Conservation (phyloP, 2,329 filamentous ascomycete species). For the Penicillium sclerotigenum region DNA sequence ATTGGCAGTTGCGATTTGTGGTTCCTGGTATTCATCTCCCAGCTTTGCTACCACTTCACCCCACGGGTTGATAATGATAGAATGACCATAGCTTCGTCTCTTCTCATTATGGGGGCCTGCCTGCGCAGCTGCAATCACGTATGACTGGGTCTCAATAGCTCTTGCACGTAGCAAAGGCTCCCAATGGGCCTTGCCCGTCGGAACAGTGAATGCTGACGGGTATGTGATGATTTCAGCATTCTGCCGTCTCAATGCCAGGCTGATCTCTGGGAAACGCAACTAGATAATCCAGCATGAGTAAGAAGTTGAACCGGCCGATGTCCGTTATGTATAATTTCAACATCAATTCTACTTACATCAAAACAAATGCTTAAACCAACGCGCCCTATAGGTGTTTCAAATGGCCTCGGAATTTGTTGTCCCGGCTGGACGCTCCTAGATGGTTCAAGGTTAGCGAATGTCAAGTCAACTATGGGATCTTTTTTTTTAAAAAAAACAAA, state of each 20-base stretch:
- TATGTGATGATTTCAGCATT: conserved; percentile 77
- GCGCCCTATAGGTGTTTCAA: conserved; percentile 68
- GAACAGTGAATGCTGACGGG: conserved; percentile 85
- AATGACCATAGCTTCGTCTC: conserved; percentile 78
- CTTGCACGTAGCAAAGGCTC: conserved; percentile 71
- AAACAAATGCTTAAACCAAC: conserved; percentile 86
- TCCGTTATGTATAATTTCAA: not conserved
- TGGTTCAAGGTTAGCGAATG: not conserved
- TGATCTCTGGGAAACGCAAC: conserved; percentile 76
- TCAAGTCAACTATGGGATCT: not conserved
- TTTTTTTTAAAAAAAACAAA: not conserved
- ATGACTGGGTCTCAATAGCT: conserved; percentile 85
- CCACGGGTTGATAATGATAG: conserved; percentile 84
- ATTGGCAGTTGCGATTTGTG: conserved; percentile 51
- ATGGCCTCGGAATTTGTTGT: conserved; percentile 61
- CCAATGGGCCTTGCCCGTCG: conserved; percentile 85
- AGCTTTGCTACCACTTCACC: conserved; percentile 67
- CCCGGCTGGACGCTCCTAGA: conserved; percentile 65
- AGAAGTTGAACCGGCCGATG: not conserved
- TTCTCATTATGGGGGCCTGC: conserved; percentile 71
- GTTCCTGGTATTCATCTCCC: conserved; percentile 48
- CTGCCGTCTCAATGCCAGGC: conserved; percentile 62
- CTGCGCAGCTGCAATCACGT: conserved; percentile 83
- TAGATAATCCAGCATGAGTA: conserved; percentile 22
- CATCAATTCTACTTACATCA: conserved; percentile 52